phyloP scores from a whole-genome alignment of 768 basidiomycete species.

The Kwoniella shandongensis region DNA sequence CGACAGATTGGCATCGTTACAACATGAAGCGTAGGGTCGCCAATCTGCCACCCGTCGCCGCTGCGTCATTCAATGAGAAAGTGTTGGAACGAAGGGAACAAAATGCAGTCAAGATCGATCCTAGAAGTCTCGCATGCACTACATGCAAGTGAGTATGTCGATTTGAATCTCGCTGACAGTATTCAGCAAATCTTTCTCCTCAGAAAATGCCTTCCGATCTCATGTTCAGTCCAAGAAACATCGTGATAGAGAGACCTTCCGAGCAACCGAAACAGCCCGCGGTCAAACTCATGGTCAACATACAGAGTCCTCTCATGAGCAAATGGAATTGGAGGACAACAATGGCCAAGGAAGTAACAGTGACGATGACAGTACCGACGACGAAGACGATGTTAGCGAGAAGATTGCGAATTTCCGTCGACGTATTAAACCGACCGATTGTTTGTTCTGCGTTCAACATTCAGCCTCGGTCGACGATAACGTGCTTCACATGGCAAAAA shows the following conservation, averaged over 20 bases:
- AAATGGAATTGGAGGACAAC: conserved; percentile 8
- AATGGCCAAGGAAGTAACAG: neutral
- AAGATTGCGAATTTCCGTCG: conserved; percentile 50
- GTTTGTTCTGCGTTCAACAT: conserved; percentile 77
- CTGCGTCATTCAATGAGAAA: conserved; percentile 78
- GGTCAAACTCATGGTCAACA: neutral
- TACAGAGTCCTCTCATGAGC: conserved; percentile 6
- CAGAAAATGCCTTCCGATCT: conserved; percentile 82
- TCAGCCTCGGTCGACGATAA: conserved; percentile 63
- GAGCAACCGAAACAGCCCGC: conserved; percentile 32
- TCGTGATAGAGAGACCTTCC: conserved; percentile 65
- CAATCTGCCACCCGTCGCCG: conserved; percentile 77
- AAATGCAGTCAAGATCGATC: conserved; percentile 67
- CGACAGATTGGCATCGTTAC: conserved; percentile 92
- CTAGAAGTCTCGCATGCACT: conserved; percentile 64
- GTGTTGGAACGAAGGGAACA: conserved; percentile 75
- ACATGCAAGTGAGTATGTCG: conserved; percentile 71
- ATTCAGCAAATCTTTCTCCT: conserved; percentile 79
- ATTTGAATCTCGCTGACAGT: neutral
- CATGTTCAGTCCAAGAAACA: conserved; percentile 89
- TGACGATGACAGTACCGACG: conserved; percentile 10
- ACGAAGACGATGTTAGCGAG: conserved; percentile 35
- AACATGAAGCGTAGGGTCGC: conserved; percentile 97
- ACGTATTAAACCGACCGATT: conserved; percentile 63
- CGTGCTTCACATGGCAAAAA: conserved; percentile 78